phyloP scores from a whole-genome alignment of 306 rosid genomes.

The Rosa multiflora region DNA sequence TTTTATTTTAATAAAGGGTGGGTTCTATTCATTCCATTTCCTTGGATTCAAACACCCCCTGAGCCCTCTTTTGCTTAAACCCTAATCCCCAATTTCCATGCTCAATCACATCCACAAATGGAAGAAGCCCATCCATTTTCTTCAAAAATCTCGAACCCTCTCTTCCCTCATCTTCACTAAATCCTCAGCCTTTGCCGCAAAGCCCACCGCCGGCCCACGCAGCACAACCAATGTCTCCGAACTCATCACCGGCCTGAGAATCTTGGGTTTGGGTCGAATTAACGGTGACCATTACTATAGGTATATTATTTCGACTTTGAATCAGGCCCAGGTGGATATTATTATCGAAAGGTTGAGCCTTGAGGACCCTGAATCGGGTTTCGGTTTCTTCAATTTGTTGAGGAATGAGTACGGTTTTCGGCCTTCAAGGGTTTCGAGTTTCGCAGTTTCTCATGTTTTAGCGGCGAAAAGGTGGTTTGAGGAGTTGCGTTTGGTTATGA shows the following conservation, averaged over 20 bases:
- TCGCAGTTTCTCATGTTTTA: constrained; percentile 39
- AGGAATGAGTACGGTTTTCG: constrained; percentile 35
- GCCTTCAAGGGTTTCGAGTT: constrained; percentile 33
- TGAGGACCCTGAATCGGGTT: constrained; percentile 38
- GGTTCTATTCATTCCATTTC: too few species aligned
- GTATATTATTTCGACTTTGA: constrained; percentile 26
- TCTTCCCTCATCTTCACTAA: constrained; percentile 30
- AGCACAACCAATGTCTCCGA: constrained; percentile 26
- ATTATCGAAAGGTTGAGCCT: constrained; percentile 33
- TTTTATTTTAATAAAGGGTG: too few species aligned
- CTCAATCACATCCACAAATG: constrained; percentile 33
- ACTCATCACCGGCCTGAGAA: constrained; percentile 38
- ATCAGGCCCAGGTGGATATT: constrained; percentile 34
- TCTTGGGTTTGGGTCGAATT: constrained; percentile 34
- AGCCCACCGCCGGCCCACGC: constrained; percentile 14
- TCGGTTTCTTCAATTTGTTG: constrained; percentile 40
- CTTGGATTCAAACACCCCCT: neutral
- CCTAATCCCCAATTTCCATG: constrained; percentile 38
- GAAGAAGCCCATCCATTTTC: constrained; percentile 19
- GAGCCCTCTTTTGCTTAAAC: neutral
- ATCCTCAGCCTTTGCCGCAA: constrained; percentile 32
- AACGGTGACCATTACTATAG: constrained; percentile 26
- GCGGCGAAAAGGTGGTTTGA: constrained; percentile 34
- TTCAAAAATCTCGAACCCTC: constrained; percentile 21
- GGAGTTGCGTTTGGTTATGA: constrained; percentile 36